Percentiles rank a stretch among this genome's conserved stretches.
Conservation (phyloP, 768 basidiomycete genomes). For the Cystobasidium onofrii region DNA sequence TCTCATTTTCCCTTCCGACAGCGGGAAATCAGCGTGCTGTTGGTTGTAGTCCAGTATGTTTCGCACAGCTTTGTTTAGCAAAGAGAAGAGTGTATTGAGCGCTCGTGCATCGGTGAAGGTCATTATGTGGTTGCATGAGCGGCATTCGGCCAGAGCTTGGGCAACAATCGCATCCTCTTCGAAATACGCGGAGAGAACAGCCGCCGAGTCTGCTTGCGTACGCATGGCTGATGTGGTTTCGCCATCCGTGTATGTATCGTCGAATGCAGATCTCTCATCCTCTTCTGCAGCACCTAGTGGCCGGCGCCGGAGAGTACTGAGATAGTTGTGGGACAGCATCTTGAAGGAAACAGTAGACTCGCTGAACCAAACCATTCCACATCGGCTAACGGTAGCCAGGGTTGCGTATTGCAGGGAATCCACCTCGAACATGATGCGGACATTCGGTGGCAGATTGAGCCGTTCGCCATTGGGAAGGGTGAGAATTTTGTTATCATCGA, state of each 20-base stretch:
- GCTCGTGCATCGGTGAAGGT: constrained; percentile 88
- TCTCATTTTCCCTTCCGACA: constrained; percentile 72
- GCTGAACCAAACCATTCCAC: constrained; percentile 99
- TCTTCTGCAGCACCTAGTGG: constrained; percentile 87
- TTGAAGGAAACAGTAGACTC: constrained; percentile 82
- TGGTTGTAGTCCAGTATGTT: constrained; percentile 89
- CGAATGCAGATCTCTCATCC: not conserved
- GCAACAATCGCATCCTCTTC: constrained; percentile 70
- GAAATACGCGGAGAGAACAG: constrained; percentile 67
- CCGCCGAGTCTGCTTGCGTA: constrained; percentile 54
- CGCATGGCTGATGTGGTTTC: constrained; percentile 50
- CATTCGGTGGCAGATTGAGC: constrained; percentile 88
- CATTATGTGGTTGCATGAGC: constrained; percentile 94
- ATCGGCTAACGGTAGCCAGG: constrained; percentile 95
- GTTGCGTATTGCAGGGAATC: constrained; percentile 96
- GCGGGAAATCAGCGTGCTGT: constrained; percentile 90
- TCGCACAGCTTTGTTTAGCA: constrained; percentile 89
- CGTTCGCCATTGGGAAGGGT: constrained; percentile 97
- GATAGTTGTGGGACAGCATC: constrained; percentile 87
- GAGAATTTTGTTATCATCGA: constrained; percentile 95
- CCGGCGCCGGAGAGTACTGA: constrained; percentile 62
- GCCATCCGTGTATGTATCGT: constrained; percentile 8
- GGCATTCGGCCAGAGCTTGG: constrained; percentile 67
- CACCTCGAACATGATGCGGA: constrained; percentile 99
- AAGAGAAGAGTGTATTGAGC: constrained; percentile 89